Percentiles rank a stretch among this genome's conserved stretches.
phyloP scores from a whole-genome alignment of 495 filamentous ascomycete genomes.

The Neurospora discreta region DNA sequence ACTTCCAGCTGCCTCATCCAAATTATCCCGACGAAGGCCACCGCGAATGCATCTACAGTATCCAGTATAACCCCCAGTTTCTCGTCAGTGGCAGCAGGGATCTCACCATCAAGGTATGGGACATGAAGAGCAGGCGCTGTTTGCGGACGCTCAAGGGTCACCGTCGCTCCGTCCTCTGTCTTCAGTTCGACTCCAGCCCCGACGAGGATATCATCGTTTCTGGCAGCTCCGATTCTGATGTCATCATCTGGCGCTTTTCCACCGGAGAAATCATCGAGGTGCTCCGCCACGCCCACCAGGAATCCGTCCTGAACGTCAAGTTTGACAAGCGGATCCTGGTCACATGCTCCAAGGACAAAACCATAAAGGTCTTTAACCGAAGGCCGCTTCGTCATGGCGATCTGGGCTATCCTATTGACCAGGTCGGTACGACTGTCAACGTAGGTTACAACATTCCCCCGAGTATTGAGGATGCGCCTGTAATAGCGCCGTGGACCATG shows the following conservation, averaged over 20 bases:
- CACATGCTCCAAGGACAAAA: conserved; percentile 94
- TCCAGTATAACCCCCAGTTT: conserved; percentile 75
- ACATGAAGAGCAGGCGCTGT: conserved; percentile 70
- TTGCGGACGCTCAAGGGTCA: conserved; percentile 67
- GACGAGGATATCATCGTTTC: conserved; percentile 87
- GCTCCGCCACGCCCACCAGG: conserved; percentile 63
- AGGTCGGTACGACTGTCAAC: conserved; percentile 38
- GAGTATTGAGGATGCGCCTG: conserved; percentile 30
- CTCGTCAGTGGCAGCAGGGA: conserved; percentile 93
- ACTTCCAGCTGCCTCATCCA: conserved; percentile 84
- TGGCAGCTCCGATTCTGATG: conserved; percentile 79
- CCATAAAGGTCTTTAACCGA: conserved; percentile 92
- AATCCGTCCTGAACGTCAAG: conserved; percentile 90
- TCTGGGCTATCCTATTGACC: conserved; percentile 49
- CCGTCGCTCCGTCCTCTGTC: conserved; percentile 75
- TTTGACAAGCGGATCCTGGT: conserved; percentile 87
- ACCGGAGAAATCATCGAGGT: conserved; percentile 70
- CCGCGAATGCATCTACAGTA: conserved; percentile 85
- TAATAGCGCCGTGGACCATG: conserved; percentile 56
- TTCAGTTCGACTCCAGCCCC: conserved; percentile 91
- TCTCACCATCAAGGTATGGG: conserved; percentile 79
- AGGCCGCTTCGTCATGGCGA: conserved; percentile 54
- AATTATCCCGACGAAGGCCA: conserved; percentile 74
- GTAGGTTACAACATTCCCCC: conserved; percentile 33
- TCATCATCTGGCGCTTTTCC: conserved; percentile 90